Percentiles rank a stretch among this genome's conserved stretches.
phyloP scores from a whole-genome alignment of 148 eudicot genomes.

The Cornus controversa region DNA sequence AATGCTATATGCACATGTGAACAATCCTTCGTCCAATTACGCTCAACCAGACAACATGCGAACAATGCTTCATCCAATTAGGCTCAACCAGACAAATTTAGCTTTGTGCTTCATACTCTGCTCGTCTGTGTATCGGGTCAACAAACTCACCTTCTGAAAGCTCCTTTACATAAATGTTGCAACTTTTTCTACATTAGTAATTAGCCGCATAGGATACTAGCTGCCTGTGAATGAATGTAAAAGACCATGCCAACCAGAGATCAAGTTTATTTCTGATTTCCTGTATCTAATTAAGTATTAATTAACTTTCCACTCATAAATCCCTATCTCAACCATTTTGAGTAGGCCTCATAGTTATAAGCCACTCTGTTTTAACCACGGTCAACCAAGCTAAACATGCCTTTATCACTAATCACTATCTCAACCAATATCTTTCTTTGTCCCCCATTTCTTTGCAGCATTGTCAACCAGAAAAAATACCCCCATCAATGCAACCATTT shows the following conservation, averaged over 20 bases:
- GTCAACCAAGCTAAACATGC: too few species aligned
- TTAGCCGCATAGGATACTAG: background rate
- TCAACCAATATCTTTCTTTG: background rate
- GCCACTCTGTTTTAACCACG: too few species aligned
- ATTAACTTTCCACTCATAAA: background rate
- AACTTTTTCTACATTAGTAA: background rate
- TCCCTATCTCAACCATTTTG: background rate
- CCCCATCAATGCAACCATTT: background rate
- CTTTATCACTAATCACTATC: background rate
- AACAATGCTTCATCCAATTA: background rate
- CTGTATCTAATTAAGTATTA: background rate
- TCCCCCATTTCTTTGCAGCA: background rate
- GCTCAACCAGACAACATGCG: background rate
- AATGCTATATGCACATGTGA: background rate
- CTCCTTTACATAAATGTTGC: background rate
- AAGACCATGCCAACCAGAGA: background rate
- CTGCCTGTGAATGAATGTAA: background rate
- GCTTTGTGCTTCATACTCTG: too few species aligned
- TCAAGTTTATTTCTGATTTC: background rate
- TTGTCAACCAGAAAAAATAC: background rate
- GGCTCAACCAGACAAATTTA: too few species aligned
- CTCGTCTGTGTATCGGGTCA: too few species aligned
- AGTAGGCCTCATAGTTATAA: background rate
- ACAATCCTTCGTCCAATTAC: background rate
- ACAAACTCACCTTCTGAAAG: too few species aligned